Evolutionary conservation across 2,329 filamentous ascomycete genomes (phyloP), one percentile per base, ranked within the genome.

Genomic region (Thelonectria discophora): DNA sequence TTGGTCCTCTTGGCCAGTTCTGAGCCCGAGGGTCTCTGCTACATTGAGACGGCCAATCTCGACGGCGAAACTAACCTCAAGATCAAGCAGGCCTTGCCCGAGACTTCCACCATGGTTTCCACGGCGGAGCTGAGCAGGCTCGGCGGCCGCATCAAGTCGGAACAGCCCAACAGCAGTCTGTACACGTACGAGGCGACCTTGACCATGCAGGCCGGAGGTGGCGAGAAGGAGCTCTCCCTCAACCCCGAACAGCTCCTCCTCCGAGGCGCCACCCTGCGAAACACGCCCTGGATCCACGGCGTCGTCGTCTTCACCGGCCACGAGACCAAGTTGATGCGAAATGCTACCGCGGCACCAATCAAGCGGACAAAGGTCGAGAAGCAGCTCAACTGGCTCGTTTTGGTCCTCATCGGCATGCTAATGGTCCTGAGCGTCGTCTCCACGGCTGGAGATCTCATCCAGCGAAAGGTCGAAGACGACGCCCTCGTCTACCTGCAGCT

Each of bases 31-130:
- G 95, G 95, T 71, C 81, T 99, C 58, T 99, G 95, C 79, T 99
- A 99, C 76, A 98, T 99, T 74, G 95, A 99, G 80, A 99, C 95
- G 2, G 94, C 95, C 21, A 99, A 99, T 75, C 82, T 99, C 60
- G 95, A 99, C 72, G 95, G 95, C 69, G 95, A 99, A 79, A 99
- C 95, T 18, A 99, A 99, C 75, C 81, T 99, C 69, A 99, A 99
- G 80, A 97, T 99, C 80, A 99, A 99, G 80, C 95, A 99, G 80
- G 94, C 89, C 2, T 89, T 97, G 55, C 94, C 95, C 0, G 95
- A 99, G 80, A 99, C 95, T 0, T 89, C 91, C 13, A 84, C 90
- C 63, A 84, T 97, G 74, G 93, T 99, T 61, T 97, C 92, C 73
- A 88, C 93, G 17, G 88, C 86, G 65, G 94, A 98, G 71, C 82